Percentiles rank a stretch among this genome's conserved stretches.
These are phyloP conservation scores for Hyphodiscus sp. DNA, from an alignment of 2,329 filamentous ascomycete genomes.

Conservation along the genomic window DNA sequence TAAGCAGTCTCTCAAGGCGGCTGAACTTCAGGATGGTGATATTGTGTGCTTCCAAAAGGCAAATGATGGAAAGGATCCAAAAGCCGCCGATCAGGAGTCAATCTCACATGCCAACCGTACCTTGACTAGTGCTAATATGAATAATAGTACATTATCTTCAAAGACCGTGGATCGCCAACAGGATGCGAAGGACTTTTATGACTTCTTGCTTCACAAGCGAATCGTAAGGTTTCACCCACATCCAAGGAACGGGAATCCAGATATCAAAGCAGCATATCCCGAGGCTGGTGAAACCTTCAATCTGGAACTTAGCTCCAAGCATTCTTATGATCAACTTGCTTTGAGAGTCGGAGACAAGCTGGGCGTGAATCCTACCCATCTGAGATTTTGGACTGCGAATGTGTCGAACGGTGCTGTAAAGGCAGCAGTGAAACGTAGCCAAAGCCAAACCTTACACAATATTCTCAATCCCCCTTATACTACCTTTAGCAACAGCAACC, in stretches of 20 bases:
- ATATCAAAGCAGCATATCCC: constrained; percentile 34
- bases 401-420: constrained; percentile 71
- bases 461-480: constrained; percentile 74
- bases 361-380: constrained; percentile 71
- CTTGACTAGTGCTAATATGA: constrained; percentile 14
- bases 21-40: constrained; percentile 94
- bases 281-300: constrained; percentile 61
- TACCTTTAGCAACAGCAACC: constrained; percentile 61
- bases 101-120: constrained; percentile 5
- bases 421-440: constrained; percentile 65
- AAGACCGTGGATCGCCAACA: constrained; percentile 44
- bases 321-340: constrained; percentile 81
- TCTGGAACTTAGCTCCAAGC: constrained; percentile 77
- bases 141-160: constrained; percentile 9
- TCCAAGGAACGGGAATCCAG: constrained; percentile 34
- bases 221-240: constrained; percentile 72
- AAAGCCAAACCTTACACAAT: constrained; percentile 59
- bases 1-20: constrained; percentile 81
- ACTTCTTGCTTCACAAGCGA: constrained; percentile 82
- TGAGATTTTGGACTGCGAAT: constrained; percentile 88
- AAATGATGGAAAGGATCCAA: constrained; percentile 37
- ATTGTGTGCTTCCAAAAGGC: constrained; percentile 88
- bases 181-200: constrained; percentile 83
- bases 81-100: constrained; percentile 18
- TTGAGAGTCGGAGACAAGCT: constrained; percentile 77